Conservation (phyloP, 106 monocot genomes). For the Posidonia australis region DNA sequence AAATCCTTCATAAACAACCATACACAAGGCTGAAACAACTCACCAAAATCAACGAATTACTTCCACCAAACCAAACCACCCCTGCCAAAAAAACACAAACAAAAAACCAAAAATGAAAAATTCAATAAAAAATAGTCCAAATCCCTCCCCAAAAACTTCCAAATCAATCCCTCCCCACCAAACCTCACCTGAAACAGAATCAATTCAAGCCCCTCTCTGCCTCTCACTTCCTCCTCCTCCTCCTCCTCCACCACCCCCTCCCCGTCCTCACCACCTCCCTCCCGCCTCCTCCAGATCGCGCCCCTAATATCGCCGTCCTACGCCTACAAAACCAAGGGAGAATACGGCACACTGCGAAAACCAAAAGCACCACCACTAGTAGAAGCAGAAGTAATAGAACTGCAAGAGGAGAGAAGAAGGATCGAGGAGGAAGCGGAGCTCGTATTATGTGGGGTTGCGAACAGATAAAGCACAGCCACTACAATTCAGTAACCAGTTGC, state of each 20-base stretch:
- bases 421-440: no score
- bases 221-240: neutral
- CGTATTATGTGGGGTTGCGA: no score
- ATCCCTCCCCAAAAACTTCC: no score
- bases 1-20: no score
- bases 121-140: no score
- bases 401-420: neutral
- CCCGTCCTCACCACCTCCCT: neutral
- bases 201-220: neutral
- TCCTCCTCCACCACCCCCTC: neutral
- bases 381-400: neutral
- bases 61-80: no score
- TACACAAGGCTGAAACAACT: no score
- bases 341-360: neutral
- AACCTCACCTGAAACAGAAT: neutral
- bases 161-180: neutral
- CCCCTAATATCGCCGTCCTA: no score
- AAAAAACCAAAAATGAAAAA: no score
- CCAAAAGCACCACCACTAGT: neutral
- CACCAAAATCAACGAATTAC: no score
- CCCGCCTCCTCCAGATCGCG: neutral
- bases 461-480: neutral
- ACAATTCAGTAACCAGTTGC: neutral
- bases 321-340: neutral
- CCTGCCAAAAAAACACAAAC: no score